Percentiles rank a stretch among this genome's conserved stretches.
Conservation (phyloP, 768 basidiomycete genomes). For the Trametes villosa region DNA sequence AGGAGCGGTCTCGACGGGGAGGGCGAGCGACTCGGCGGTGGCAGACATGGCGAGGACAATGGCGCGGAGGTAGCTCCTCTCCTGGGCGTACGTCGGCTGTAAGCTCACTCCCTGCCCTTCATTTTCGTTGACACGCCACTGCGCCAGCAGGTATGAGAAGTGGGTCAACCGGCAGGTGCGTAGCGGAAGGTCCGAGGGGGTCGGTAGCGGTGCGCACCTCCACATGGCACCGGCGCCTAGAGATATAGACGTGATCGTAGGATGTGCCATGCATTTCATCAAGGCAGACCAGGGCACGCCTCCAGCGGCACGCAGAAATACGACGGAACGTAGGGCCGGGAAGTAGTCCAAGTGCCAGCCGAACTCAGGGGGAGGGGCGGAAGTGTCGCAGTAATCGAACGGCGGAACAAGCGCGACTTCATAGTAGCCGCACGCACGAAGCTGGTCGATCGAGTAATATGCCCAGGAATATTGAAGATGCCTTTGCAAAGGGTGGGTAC, state of each 20-base stretch:
- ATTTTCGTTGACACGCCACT: neutral
- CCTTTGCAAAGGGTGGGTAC: too few species aligned
- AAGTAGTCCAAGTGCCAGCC: neutral
- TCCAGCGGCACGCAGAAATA: neutral
- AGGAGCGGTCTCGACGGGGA: constrained; percentile 3
- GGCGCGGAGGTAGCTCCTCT: neutral
- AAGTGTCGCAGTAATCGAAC: neutral
- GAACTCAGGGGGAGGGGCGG: neutral
- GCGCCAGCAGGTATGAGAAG: neutral
- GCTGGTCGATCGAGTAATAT: too few species aligned
- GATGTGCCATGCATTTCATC: neutral
- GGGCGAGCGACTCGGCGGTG: neutral
- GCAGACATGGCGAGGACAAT: neutral
- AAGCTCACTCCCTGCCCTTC: neutral
- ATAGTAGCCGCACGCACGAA: too few species aligned
- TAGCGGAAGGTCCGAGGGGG: neutral
- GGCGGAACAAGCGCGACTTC: too few species aligned
- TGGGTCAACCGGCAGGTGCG: neutral
- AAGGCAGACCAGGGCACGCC: neutral
- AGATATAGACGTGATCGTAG: neutral
- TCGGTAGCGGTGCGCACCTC: neutral
- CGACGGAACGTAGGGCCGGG: neutral
- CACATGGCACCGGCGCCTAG: neutral
- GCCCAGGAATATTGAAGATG: too few species aligned
- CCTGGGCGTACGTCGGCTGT: neutral